These are phyloP conservation scores for Corchorus olitorius DNA, from an alignment of 345 rosid genomes.

Conservation along the genomic window DNA sequence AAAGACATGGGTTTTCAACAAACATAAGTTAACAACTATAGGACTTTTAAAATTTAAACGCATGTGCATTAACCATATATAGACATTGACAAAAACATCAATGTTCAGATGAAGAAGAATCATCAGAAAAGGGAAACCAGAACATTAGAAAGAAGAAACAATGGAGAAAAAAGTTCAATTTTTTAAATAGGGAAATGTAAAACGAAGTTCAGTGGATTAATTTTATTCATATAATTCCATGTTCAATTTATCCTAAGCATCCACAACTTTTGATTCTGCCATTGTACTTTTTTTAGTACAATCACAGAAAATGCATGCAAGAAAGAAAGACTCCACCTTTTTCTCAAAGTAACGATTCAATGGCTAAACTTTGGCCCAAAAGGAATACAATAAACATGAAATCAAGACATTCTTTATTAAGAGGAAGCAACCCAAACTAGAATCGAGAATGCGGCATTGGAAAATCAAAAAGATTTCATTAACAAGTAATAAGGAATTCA, in stretches of 20 bases:
- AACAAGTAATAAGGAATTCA: background rate
- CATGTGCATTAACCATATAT: background rate
- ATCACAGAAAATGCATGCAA: background rate
- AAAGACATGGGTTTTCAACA: background rate
- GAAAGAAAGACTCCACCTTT: background rate
- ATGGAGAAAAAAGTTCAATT: background rate
- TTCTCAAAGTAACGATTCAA: background rate
- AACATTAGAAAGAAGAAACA: background rate
- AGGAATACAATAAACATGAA: background rate
- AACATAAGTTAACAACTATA: background rate
- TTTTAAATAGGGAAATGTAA: background rate
- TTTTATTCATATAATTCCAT: background rate
- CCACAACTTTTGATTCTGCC: background rate
- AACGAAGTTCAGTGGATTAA: background rate
- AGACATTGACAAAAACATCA: background rate
- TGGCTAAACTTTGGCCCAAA: background rate
- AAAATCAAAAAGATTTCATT: too few relatives aligned
- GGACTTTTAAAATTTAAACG: background rate
- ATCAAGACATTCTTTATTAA: background rate
- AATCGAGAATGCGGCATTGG: background rate
- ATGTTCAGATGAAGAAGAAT: conserved; percentile 11
- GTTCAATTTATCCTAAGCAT: background rate
- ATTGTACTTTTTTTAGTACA: background rate
- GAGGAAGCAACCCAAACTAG: background rate
- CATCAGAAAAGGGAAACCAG: background rate